These are phyloP conservation scores for Litchi chinensis DNA, from an alignment of 345 rosid species.

Conservation along the genomic window DNA sequence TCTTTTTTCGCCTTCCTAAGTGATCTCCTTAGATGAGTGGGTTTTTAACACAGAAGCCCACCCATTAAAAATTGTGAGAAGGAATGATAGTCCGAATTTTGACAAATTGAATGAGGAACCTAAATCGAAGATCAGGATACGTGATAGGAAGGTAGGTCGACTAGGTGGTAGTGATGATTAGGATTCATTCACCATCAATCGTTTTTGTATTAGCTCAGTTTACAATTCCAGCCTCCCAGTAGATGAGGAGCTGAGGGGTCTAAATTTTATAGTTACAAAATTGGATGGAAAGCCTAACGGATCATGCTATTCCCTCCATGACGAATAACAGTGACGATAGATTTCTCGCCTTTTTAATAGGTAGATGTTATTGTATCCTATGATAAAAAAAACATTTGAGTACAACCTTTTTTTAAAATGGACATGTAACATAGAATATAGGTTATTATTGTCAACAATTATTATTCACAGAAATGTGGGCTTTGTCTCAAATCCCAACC, in stretches of 20 bases:
- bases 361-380: slow-evolving; percentile 11
- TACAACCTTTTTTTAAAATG: not conserved
- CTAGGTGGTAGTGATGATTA: slow-evolving; percentile 10
- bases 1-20: slow-evolving; percentile 79
- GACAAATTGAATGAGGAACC: slow-evolving; percentile 22
- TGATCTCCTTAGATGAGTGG: slow-evolving; percentile 87
- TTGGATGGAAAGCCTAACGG: not conserved
- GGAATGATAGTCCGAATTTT: slow-evolving; percentile 31
- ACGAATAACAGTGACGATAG: not conserved
- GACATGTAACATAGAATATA: slow-evolving; percentile 2
- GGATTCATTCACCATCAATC: not conserved
- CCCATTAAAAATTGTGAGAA: slow-evolving; percentile 68
- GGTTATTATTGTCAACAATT: too few species aligned
- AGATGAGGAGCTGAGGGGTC: slow-evolving; percentile 7
- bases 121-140: slow-evolving; percentile 23
- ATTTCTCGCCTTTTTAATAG: not conserved
- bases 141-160: slow-evolving; percentile 35
- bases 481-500: not conserved
- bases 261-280: not conserved
- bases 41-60: slow-evolving; percentile 98
- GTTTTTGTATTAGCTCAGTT: slow-evolving; percentile 7
- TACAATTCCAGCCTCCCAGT: not conserved
- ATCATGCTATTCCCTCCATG: not conserved
- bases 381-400: not conserved
- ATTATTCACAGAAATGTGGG: slow-evolving; percentile 8